A percentile compares a stretch with the other conserved stretches of the same genome.
phyloP scores from a whole-genome alignment of 2,329 filamentous ascomycete genomes.

The Talaromyces piceae region DNA sequence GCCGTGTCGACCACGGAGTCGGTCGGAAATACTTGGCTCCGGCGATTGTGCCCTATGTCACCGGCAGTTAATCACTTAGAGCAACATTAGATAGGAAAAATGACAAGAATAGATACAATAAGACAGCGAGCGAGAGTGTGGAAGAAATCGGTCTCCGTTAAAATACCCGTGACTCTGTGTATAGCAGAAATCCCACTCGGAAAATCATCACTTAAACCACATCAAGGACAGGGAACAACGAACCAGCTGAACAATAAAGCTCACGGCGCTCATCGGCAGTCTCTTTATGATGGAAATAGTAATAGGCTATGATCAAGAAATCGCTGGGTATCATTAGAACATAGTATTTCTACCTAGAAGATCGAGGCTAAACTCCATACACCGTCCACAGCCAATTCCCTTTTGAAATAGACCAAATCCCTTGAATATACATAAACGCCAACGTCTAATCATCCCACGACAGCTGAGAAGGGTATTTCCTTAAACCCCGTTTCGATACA shows the following conservation, averaged over 20 bases:
- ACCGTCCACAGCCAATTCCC: slow-evolving; percentile 1
- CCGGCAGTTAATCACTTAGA: too few species aligned
- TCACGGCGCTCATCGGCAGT: too few species aligned
- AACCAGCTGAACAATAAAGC: too few species aligned
- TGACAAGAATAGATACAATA: too few species aligned
- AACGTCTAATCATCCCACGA: not conserved
- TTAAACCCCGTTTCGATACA: slow-evolving; percentile 42
- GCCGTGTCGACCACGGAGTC: not conserved
- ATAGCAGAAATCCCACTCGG: too few species aligned
- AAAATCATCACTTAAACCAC: too few species aligned
- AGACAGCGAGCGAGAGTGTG: too few species aligned
- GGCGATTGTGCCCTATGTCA: not conserved
- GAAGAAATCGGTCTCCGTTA: too few species aligned
- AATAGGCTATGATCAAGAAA: not conserved
- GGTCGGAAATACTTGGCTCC: not conserved
- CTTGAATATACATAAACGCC: not conserved
- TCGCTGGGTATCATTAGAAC: not conserved
- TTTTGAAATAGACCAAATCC: not conserved
- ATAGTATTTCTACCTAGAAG: slow-evolving; percentile 2
- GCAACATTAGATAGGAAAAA: too few species aligned
- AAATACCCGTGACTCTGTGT: too few species aligned
- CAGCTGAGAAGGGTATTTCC: not conserved
- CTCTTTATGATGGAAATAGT: too few species aligned
- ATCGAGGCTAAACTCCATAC: not conserved
- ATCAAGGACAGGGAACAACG: too few species aligned